Conservation (phyloP, 495 filamentous ascomycete genomes). For the Aspergillus heteromorphus region DNA sequence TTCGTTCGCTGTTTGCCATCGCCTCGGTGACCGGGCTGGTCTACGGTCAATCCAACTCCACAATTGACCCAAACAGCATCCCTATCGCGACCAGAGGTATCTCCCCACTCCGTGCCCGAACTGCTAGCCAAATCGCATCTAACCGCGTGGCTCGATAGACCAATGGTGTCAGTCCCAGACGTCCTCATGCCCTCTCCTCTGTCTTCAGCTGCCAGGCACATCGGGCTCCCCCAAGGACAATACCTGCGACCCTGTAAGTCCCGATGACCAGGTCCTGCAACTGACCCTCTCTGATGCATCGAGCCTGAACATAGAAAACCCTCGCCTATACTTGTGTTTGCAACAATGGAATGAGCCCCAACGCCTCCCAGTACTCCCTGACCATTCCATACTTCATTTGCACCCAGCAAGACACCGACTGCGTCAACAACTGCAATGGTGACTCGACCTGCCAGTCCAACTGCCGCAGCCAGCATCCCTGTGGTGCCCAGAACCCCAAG, state of each 20-base stretch:
- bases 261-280: neutral
- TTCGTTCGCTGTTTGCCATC: constrained; percentile 24
- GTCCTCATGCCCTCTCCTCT: constrained; percentile 70
- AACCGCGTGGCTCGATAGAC: constrained; percentile 33
- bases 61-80: constrained; percentile 59
- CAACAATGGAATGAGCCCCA: constrained; percentile 64
- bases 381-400: constrained; percentile 86
- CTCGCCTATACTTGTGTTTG: constrained; percentile 73
- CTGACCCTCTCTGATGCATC: constrained; percentile 4
- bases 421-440: constrained; percentile 53
- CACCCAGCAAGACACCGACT: constrained; percentile 65
- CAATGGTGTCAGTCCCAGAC: constrained; percentile 66
- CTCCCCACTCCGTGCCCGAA: neutral
- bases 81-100: constrained; percentile 41
- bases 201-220: constrained; percentile 58
- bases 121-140: neutral
- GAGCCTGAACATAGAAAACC: constrained; percentile 42
- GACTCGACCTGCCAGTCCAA: constrained; percentile 54
- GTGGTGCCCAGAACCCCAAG: constrained; percentile 69
- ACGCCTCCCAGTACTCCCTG: constrained; percentile 74
- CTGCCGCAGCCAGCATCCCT: constrained; percentile 71
- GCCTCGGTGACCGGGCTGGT: constrained; percentile 30
- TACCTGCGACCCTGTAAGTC: constrained; percentile 64
- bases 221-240: constrained; percentile 51
- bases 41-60: constrained; percentile 29